A percentile compares a stretch with the other conserved stretches of the same genome.
Evolutionary conservation across 73 alveolate species (phyloP).

Genomic region (Breviolum minutum): DNA sequence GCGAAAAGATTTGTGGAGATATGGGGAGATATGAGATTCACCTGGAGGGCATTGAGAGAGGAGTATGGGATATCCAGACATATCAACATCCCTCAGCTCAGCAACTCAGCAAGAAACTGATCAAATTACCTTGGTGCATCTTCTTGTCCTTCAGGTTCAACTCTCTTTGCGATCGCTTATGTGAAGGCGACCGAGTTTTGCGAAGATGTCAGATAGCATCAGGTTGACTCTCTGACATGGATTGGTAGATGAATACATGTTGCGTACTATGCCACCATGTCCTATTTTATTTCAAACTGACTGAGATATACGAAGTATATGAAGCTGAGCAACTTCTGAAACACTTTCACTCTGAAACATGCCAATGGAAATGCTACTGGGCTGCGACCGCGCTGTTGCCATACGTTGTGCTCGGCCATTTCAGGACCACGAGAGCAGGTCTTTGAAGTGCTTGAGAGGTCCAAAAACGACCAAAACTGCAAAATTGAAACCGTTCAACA

Average conservation of each 20-base stretch:
- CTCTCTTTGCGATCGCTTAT: slow-evolving; percentile 82
- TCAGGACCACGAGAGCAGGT: slow-evolving; percentile 86
- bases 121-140: not conserved
- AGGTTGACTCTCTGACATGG: not conserved
- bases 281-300: too few species aligned
- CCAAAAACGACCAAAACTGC: not conserved
- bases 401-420: not conserved
- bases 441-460: slow-evolving; percentile 88
- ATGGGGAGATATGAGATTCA: too few species aligned
- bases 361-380: not conserved
- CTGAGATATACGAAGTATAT: too few species aligned
- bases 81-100: too few species aligned
- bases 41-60: not conserved
- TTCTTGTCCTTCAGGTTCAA: slow-evolving; percentile 15
- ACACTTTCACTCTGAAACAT: not conserved
- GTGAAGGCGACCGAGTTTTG: slow-evolving; percentile 41
- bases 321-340: too few species aligned
- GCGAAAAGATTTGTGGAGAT: too few species aligned
- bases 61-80: not conserved
- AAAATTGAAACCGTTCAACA: not conserved
- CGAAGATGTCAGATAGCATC: not conserved
- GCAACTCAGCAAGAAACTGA: not conserved
- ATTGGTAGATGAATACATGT: too few species aligned
- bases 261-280: too few species aligned
- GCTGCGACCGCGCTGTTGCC: too few species aligned